Evolutionary conservation across 805 yeast species (phyloP).

Genomic region (Lipomyces japonicus): DNA sequence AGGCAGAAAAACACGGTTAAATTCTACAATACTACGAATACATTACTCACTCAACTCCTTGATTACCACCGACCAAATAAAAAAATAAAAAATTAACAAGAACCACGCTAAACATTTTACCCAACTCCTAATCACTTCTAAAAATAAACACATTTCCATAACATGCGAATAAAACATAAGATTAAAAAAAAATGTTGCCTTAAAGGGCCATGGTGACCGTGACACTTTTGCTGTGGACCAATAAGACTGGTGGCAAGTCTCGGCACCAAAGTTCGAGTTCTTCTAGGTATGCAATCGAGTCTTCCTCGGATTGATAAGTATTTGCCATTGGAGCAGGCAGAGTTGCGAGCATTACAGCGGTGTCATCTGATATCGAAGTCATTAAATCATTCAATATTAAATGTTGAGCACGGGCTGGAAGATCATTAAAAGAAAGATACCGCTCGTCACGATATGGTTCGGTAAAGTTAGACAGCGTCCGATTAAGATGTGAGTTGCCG

Average conservation of each 20-base stretch:
- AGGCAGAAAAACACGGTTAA: too few species aligned
- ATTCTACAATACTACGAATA: too few species aligned
- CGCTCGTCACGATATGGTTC: slow-evolving; percentile 22
- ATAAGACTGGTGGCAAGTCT: slow-evolving; percentile 74
- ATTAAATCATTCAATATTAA: slow-evolving; percentile 81
- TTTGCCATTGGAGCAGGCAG: slow-evolving; percentile 85
- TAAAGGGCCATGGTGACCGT: slow-evolving; percentile 92
- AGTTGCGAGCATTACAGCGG: slow-evolving; percentile 81
- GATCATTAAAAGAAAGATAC: slow-evolving; percentile 62
- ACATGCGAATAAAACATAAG: background rate
- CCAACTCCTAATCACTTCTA: too few species aligned
- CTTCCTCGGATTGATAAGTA: slow-evolving; percentile 65
- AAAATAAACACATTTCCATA: background rate
- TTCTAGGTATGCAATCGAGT: slow-evolving; percentile 69
- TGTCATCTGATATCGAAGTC: slow-evolving; percentile 54
- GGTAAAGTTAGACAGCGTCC: slow-evolving; percentile 3
- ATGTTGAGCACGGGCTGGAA: slow-evolving; percentile 92
- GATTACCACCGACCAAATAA: too few species aligned
- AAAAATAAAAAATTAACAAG: too few species aligned
- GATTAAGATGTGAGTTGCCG: slow-evolving; percentile 31
- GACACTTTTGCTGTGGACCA: slow-evolving; percentile 88
- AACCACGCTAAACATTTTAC: too few species aligned
- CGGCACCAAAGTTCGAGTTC: slow-evolving; percentile 77
- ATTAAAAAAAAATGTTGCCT: background rate
- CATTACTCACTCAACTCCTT: too few species aligned